Conservation (phyloP, 2,329 filamentous ascomycete species). For the Ciborinia camelliae region DNA sequence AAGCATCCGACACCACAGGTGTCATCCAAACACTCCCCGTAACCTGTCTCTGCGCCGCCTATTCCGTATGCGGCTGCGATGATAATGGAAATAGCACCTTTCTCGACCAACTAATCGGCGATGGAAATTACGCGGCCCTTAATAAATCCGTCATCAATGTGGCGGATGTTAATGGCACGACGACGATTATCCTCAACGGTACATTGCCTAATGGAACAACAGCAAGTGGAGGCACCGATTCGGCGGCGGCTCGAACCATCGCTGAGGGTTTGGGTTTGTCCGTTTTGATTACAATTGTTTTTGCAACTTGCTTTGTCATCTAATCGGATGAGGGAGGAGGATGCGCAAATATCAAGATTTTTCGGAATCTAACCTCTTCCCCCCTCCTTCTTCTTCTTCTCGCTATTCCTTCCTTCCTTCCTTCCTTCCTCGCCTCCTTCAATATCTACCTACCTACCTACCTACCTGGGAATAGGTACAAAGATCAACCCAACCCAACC, state of each 20-base stretch:
- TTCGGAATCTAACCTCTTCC: background rate
- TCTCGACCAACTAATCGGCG: constrained; percentile 60
- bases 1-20: constrained; percentile 27
- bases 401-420: too few species aligned
- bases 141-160: constrained; percentile 63
- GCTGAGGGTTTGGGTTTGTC: constrained; percentile 31
- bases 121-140: constrained; percentile 56
- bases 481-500: too few species aligned
- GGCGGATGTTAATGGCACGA: constrained; percentile 58
- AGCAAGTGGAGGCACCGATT: constrained; percentile 44
- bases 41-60: constrained; percentile 56
- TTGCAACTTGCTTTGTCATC: constrained; percentile 12
- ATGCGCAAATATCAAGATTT: background rate
- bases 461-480: too few species aligned
- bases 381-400: too few species aligned
- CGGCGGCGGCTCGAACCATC: constrained; percentile 27
- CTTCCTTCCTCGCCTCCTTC: too few species aligned
- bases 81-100: constrained; percentile 60
- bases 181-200: constrained; percentile 70
- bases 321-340: background rate
- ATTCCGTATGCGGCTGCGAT: constrained; percentile 63
- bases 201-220: constrained; percentile 67
- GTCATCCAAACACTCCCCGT: constrained; percentile 59
- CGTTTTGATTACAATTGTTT: constrained; percentile 34
- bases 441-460: too few species aligned